Evolutionary conservation across 257 asterid genomes (phyloP), one percentile per base, ranked within the genome.

Genomic region (Gentiana straminea): DNA sequence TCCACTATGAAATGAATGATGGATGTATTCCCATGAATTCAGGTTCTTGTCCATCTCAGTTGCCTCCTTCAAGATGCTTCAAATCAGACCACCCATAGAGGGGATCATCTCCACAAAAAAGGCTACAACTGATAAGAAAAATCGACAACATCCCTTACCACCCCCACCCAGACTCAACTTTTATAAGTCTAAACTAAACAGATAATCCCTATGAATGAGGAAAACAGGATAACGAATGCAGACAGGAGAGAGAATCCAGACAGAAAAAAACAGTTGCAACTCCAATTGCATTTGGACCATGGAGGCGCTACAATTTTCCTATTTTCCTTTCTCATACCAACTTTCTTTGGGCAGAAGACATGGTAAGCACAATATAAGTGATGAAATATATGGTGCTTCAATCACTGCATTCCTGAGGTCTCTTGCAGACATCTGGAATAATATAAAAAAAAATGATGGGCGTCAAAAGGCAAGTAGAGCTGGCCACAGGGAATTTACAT

Each of bases 401-500:
- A 63, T 61, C 60, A 72, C 85, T 70, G 77, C 68, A 65, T 63
- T 71, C 70, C 54, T 65, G 64, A 49, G 70, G 6, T 49, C 52
- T 49, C 64, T 61, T 35, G 79, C 60, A 73, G 76, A 70, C 64
- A 78, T 77, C 79, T 63, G 81, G 85, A 61, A 60, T 63, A 67
- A 75, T 56, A 24, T 24, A 24, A 24, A 24, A 24, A 24, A 78
- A 81, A 62, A 67, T 37, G 53, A 70, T 60, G 68, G 79, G 78
- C 75, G 73, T 59, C 79, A 53, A 79, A 73, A 75, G 67, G 75
- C 83, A 77, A 84, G 79, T 70, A 77, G 78, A 75, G 68, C 82
- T 73, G 86, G 88, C 81, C 84, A 84, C 63, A 64, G 82, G 71
- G 80, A 77, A 86, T 41, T 86, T 84, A 86, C 96, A 77, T 86